Evolutionary conservation across 352 stramenopile genomes (phyloP), one percentile per base, ranked within the genome.

Genomic region (Pythium sukuiense): DNA sequence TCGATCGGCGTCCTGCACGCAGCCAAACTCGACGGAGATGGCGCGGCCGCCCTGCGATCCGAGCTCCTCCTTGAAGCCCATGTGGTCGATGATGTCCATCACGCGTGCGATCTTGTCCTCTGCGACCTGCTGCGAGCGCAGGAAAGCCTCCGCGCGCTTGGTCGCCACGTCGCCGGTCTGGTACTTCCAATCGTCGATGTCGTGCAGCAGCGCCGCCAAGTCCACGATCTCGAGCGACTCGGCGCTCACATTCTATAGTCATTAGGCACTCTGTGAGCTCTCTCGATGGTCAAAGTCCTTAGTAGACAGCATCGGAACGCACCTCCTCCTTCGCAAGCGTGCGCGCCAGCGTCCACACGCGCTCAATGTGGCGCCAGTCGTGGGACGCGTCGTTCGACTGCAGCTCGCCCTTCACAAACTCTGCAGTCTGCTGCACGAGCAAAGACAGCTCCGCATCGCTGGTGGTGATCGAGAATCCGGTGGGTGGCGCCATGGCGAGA

Each of bases 161-260:
- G 72, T 90, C 37, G 71, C 66, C 12, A 74, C 76, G 20, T 81
- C 76, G 24, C 80, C 74, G 5, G 57, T 76, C 70, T 91, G 76
- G 67, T 95, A 94, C 71, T 97, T 97, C 83, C 86, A 95, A 74
- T 97, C 90, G 63, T 97, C 86, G 58, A 96, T 92, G 65, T 97
- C 90, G 67, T 97, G 90, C 43, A 97, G 71, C 56, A 97, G 72
- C 35, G 90, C 88, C 2, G 83, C 83, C 16, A 97, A 59, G 56
- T 96, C 87, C 14, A 96, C 88, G 61, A 92, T 83, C 70, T 93
- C 83, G 26, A 93, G 63, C 11, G 69, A 79, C 1, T 87, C 84
- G 2, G 65, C 72, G 11, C 72, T 65, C 48, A 93, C 79, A 14
- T 80, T 75, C 83, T 92, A 24, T 43, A 4, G 11, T 55, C 26